Evolutionary conservation across 2,329 filamentous ascomycete species (phyloP).

Genomic region (Spiromastix sp.): DNA sequence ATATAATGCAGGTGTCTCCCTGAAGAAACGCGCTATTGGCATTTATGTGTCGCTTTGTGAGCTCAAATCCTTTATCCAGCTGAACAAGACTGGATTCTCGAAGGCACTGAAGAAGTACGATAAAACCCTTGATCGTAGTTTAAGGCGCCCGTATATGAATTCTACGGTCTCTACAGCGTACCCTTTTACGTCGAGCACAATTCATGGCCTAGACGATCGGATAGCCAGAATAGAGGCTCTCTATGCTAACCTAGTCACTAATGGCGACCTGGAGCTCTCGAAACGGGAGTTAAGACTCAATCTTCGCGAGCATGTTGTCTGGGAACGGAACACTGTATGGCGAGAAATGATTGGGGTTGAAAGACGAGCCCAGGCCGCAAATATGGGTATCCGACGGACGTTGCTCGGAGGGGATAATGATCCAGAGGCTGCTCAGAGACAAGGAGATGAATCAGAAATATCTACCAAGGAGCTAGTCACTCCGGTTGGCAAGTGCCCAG

Average conservation of each 20-base stretch:
- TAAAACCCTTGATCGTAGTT: conserved; percentile 77
- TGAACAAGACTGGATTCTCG: conserved; percentile 92
- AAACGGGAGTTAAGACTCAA: conserved; percentile 82
- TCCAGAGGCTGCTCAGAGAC: conserved; percentile 57
- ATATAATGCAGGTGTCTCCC: conserved; percentile 63
- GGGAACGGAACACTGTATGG: conserved; percentile 99
- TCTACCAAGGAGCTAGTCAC: conserved; percentile 62
- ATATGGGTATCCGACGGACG: conserved; percentile 67
- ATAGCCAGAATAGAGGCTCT: conserved; percentile 65
- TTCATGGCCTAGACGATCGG: conserved; percentile 58
- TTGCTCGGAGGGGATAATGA: conserved; percentile 67
- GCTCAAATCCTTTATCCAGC: conserved; percentile 87
- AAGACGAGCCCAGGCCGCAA: conserved; percentile 85
- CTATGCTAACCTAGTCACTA: conserved; percentile 73
- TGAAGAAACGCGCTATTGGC: conserved; percentile 84
- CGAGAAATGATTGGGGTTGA: conserved; percentile 98
- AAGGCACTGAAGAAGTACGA: conserved; percentile 98
- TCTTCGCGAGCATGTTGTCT: conserved; percentile 90
- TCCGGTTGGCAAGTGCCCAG: conserved; percentile 64
- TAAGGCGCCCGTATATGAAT: conserved; percentile 68
- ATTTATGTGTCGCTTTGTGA: conserved; percentile 90
- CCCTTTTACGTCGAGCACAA: conserved; percentile 66
- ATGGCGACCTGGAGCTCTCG: conserved; percentile 65
- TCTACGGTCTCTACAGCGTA: conserved; percentile 66
- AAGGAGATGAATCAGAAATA: conserved; percentile 68